These are phyloP conservation scores for Aureobasidium sp. DNA, from an alignment of 2,329 filamentous ascomycete species.

Conservation along the genomic window DNA sequence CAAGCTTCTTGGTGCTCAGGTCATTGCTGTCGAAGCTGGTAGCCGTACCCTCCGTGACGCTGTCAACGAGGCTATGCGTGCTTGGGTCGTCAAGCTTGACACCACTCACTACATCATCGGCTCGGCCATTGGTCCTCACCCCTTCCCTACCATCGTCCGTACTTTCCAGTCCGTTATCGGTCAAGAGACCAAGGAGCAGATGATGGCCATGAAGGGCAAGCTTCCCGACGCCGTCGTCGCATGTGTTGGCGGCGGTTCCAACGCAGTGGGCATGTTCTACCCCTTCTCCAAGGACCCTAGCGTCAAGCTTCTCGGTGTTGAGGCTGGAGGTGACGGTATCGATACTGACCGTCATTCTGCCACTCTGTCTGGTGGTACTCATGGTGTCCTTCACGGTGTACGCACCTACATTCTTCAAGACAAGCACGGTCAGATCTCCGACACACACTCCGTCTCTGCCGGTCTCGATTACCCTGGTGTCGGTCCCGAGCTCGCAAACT, in stretches of 20 bases:
- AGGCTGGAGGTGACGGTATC: conserved; percentile 88
- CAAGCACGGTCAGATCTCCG: conserved; percentile 81
- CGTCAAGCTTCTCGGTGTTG: conserved; percentile 86
- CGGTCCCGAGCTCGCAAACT: conserved; percentile 79
- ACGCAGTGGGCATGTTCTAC: conserved; percentile 97
- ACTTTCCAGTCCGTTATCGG: conserved; percentile 98
- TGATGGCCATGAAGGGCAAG: conserved; percentile 74
- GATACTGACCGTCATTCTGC: conserved; percentile 81
- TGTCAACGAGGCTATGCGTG: conserved; percentile 89
- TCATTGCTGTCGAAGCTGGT: conserved; percentile 87
- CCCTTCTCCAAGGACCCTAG: conserved; percentile 78
- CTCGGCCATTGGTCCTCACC: conserved; percentile 93
- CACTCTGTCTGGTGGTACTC: conserved; percentile 77
- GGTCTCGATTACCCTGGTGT: conserved; percentile 97
- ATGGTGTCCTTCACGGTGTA: conserved; percentile 92
- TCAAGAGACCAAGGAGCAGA: conserved; percentile 86
- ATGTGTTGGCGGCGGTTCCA: conserved; percentile 91
- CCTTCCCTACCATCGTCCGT: conserved; percentile 93
- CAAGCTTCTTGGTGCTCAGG: conserved; percentile 86
- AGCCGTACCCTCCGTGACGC: conserved; percentile 56
- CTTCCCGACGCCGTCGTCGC: conserved; percentile 94
- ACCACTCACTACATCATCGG: conserved; percentile 98
- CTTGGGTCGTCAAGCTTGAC: conserved; percentile 87
- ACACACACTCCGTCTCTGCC: conserved; percentile 94
- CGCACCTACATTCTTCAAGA: conserved; percentile 96